These are phyloP conservation scores for Fusarium cyanostomum DNA, from an alignment of 2,329 filamentous ascomycete species.

Conservation along the genomic window DNA sequence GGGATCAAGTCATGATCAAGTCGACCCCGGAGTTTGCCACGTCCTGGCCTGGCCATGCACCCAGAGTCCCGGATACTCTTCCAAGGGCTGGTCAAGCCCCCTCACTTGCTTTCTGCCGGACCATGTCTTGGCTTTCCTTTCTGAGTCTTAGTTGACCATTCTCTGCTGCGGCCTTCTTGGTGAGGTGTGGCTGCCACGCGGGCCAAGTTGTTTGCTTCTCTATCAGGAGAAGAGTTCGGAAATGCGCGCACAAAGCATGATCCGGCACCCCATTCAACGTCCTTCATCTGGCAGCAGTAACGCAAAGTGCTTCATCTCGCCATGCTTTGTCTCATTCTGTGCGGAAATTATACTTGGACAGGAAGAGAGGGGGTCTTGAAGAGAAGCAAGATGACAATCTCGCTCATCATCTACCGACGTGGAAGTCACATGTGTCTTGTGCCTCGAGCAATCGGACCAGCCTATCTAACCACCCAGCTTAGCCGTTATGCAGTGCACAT, in stretches of 20 bases:
- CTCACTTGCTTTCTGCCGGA: neutral
- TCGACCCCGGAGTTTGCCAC: constrained; percentile 20
- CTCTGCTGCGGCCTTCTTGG: neutral
- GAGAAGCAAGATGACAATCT: neutral
- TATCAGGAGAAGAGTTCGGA: neutral
- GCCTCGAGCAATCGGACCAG: constrained; percentile 7
- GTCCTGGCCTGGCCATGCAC: constrained; percentile 16
- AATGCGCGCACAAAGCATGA: neutral
- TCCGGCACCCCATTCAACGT: neutral
- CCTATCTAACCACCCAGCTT: neutral
- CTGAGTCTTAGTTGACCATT: constrained; percentile 3
- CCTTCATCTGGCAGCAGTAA: constrained; percentile 17
- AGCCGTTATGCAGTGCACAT: constrained; percentile 5
- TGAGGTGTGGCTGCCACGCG: constrained; percentile 2
- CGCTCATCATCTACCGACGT: constrained; percentile 1
- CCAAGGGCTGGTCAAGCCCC: neutral
- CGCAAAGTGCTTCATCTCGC: constrained; percentile 23
- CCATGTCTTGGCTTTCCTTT: constrained; percentile 17
- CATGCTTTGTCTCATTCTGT: constrained; percentile 18
- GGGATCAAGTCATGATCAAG: constrained; percentile 8
- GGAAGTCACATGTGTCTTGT: constrained; percentile 4
- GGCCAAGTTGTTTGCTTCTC: neutral
- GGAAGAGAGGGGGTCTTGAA: too few species aligned
- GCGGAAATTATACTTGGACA: too few species aligned
- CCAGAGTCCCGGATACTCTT: neutral